These are phyloP conservation scores for Fusarium ambrosium DNA, from an alignment of 2,329 filamentous ascomycete genomes.

Conservation along the genomic window DNA sequence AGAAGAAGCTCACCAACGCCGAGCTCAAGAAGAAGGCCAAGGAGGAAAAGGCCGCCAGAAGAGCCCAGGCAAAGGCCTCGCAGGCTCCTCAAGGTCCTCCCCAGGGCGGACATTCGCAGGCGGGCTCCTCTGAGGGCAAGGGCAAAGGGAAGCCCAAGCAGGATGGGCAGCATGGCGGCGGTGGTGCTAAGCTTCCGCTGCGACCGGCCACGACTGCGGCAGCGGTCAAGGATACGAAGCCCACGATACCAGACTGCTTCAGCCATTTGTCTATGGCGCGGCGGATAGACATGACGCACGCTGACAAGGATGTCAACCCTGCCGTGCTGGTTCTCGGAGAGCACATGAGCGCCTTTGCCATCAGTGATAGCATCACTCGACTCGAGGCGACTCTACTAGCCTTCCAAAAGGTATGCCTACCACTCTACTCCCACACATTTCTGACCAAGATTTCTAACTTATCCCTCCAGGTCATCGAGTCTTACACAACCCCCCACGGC, in stretches of 20 bases:
- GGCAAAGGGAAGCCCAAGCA: slow-evolving; percentile 63
- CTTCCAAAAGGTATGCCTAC: slow-evolving; percentile 79
- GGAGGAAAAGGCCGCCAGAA: slow-evolving; percentile 89
- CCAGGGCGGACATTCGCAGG: slow-evolving; percentile 52
- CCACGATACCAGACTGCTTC: slow-evolving; percentile 79
- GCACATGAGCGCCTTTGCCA: slow-evolving; percentile 88
- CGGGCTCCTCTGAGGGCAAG: slow-evolving; percentile 57
- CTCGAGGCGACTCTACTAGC: slow-evolving; percentile 89
- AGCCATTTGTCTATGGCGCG: slow-evolving; percentile 82
- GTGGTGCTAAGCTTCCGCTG: slow-evolving; percentile 53
- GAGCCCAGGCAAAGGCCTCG: slow-evolving; percentile 77
- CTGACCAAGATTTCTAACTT: slow-evolving; percentile 10
- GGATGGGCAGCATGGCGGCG: slow-evolving; percentile 54
- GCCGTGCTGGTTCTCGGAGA: slow-evolving; percentile 87
- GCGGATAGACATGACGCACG: slow-evolving; percentile 65
- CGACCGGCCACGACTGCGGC: slow-evolving; percentile 51
- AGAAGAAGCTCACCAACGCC: slow-evolving; percentile 76
- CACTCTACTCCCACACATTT: slow-evolving; percentile 28
- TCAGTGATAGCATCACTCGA: slow-evolving; percentile 90
- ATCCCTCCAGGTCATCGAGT: slow-evolving; percentile 79
- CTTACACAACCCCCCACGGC: slow-evolving; percentile 89
- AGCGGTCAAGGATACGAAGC: slow-evolving; percentile 65
- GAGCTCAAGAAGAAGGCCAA: slow-evolving; percentile 91
- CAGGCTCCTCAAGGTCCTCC: slow-evolving; percentile 60
- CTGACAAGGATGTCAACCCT: slow-evolving; percentile 87